Evolutionary conservation across 805 yeast species (phyloP).

Genomic region (Saccharomycopsis sp.): DNA sequence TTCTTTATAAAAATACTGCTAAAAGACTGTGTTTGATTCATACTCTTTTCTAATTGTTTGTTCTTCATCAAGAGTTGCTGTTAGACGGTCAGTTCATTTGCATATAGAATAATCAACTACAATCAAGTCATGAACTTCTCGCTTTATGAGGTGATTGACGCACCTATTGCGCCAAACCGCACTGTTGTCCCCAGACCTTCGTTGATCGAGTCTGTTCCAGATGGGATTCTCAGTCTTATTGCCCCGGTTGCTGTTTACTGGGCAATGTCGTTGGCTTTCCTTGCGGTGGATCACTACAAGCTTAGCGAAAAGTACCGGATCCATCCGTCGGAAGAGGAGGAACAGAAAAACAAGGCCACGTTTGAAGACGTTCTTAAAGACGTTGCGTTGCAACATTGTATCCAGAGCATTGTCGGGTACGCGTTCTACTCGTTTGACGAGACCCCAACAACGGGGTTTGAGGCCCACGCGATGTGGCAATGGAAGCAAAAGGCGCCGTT

Average conservation of each 20-base stretch:
- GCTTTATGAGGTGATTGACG: constrained; percentile 11
- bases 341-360: constrained; percentile 65
- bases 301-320: constrained; percentile 79
- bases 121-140: no score
- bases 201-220: constrained; percentile 56
- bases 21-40: no score
- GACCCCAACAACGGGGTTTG: constrained; percentile 43
- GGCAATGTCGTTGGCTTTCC: constrained; percentile 66
- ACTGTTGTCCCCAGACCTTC: constrained; percentile 28
- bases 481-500: constrained; percentile 32
- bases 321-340: constrained; percentile 85
- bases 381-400: constrained; percentile 74
- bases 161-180: constrained; percentile 25
- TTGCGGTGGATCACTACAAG: constrained; percentile 61
- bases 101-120: no score
- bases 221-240: constrained; percentile 59
- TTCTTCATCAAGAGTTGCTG: no score
- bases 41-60: no score
- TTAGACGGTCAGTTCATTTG: no score
- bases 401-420: constrained; percentile 69
- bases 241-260: constrained; percentile 82
- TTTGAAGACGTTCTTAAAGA: constrained; percentile 64
- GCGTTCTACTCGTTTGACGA: constrained; percentile 46
- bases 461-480: constrained; percentile 38
- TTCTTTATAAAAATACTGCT: no score